A percentile compares a stretch with the other conserved stretches of the same genome.
These are phyloP conservation scores for Cucumis melo DNA, from an alignment of 306 rosid species.

Conservation along the genomic window DNA sequence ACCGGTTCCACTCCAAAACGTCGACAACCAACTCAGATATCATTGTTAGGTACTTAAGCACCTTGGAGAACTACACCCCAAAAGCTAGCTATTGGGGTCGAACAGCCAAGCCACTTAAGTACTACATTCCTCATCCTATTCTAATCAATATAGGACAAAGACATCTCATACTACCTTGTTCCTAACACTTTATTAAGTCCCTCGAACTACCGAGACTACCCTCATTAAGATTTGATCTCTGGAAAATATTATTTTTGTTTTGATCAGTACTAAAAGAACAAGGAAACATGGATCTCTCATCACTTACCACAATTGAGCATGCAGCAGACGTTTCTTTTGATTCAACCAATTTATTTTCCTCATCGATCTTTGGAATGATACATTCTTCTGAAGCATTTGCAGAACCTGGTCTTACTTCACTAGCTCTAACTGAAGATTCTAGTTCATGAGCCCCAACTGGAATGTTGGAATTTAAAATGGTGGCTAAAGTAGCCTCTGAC, in stretches of 20 bases:
- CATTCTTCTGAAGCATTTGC: conserved; percentile 18
- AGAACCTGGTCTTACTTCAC: conserved; percentile 3
- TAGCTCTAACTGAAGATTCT: conserved; percentile 15
- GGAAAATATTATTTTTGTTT: conserved; percentile 18
- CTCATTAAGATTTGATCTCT: conserved; percentile 14
- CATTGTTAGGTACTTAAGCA: too few species aligned
- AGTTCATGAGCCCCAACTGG: conserved; percentile 10
- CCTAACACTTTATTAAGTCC: background rate
- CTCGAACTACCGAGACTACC: conserved; percentile 13
- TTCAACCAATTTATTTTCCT: conserved; percentile 20
- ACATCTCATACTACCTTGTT: too few species aligned
- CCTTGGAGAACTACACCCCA: too few species aligned
- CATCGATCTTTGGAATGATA: conserved; percentile 4
- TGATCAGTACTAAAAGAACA: conserved; percentile 14
- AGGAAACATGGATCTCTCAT: conserved; percentile 15
- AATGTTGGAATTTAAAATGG: conserved; percentile 15
- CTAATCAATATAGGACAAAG: too few species aligned
- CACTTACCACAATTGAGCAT: conserved; percentile 10
- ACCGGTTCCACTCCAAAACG: too few species aligned
- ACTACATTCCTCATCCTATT: too few species aligned
- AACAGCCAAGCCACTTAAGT: too few species aligned
- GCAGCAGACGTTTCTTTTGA: conserved; percentile 16
- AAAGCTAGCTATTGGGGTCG: too few species aligned
- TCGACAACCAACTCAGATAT: too few species aligned
- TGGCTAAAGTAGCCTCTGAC: conserved; percentile 18